Evolutionary conservation across 2,329 filamentous ascomycete species (phyloP), one percentile per base, ranked within the genome.

Genomic region (Fusarium equiseti): DNA sequence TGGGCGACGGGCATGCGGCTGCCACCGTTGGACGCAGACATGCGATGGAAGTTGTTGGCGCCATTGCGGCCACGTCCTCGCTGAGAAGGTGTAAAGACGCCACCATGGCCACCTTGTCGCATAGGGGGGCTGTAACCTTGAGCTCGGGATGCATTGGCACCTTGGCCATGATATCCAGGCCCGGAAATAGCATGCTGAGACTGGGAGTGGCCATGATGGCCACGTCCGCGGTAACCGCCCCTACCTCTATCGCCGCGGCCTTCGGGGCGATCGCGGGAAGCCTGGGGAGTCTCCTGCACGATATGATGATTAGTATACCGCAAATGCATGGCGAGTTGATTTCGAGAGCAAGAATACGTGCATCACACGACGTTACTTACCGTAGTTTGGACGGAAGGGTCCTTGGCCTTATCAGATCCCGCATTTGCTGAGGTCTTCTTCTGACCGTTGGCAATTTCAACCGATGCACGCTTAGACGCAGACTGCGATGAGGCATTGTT

Each of bases 71-170:
- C 77, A 31, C 80, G 78, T 15, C 79, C 80, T 66, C 81, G 75
- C 57, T 80, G 79, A 20, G 77, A 56, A 15, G 79, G 76, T 50
- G 78, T 70, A 61, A 77, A 82, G 64, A 77, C 74, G 51, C 78
- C 76, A 22, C 76, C 78, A 49, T 83, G 81, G 7, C 75, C 68
- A 26, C 77, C 81, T 59, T 84, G 84, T 56, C 81, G 80, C 8
- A 80, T 71, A n/a, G 83, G 80, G 11, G 84, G 83, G 75, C 83
- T 85, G 65, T 84, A 84, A 11, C 78, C 79, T 42, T 81, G 81
- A 61, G 77, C 68, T 70, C 81, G 68, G 56, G 78, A 75, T 20
- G 76, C 59, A 42, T 77, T 49, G 29, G 80, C 77, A 22, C 80
- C 81, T 54, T 81, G 81, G 35, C 77, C 70, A 38, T 75, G 75